Evolutionary conservation across 768 basidiomycete species (phyloP).

Genomic region (Erythrobasidium yunnanense): DNA sequence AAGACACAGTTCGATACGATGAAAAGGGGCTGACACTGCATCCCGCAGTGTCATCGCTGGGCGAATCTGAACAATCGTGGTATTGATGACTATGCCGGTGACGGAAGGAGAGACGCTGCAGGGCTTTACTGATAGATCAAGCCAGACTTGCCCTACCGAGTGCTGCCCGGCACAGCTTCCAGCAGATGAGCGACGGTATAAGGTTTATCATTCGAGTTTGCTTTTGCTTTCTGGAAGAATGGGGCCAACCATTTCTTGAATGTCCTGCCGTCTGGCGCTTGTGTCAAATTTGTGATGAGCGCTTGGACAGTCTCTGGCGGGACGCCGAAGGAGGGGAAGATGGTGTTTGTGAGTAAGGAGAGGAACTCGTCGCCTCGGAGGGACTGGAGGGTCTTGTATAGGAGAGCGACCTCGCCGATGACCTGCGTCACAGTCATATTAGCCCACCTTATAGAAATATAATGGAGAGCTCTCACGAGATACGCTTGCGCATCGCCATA

Average conservation of each 20-base stretch:
- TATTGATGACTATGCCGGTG: no score
- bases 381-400: slow-evolving; percentile 67
- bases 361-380: slow-evolving; percentile 71
- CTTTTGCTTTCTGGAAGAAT: slow-evolving; percentile 23
- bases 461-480: slow-evolving; percentile 50
- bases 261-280: slow-evolving; percentile 8
- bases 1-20: no score
- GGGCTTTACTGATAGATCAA: no score
- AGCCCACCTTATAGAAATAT: background rate
- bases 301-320: slow-evolving; percentile 51
- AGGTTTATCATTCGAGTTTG: slow-evolving; percentile 16
- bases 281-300: slow-evolving; percentile 26
- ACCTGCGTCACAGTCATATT: slow-evolving; percentile 49
- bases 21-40: no score
- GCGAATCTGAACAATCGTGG: no score
- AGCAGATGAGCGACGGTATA: slow-evolving; percentile 22
- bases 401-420: slow-evolving; percentile 72
- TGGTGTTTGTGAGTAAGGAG: slow-evolving; percentile 63
- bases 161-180: background rate
- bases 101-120: no score
- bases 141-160: no score
- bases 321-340: slow-evolving; percentile 81
- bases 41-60: no score
- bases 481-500: slow-evolving; percentile 76
- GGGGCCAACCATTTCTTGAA: slow-evolving; percentile 26